Percentiles rank a stretch among this genome's conserved stretches.
These are phyloP conservation scores for Zalaria obscura DNA, from an alignment of 2,329 filamentous ascomycete genomes.

Conservation along the genomic window DNA sequence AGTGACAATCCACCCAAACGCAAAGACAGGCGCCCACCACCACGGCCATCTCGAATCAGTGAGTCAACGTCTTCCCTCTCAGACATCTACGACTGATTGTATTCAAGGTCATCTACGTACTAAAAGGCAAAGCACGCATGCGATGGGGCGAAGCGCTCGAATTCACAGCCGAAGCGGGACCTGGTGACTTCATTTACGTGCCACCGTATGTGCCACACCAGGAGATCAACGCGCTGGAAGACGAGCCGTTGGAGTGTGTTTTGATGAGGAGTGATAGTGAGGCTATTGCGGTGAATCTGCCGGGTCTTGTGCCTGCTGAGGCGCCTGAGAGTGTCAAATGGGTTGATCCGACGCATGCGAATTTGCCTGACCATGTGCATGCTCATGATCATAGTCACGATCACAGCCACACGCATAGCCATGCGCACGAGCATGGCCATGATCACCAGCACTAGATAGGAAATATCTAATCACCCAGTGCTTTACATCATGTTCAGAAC, in stretches of 20 bases:
- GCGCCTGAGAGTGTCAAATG: conserved; percentile 28
- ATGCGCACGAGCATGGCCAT: too few relatives aligned
- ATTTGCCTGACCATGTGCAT: not conserved
- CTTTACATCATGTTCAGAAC: too few relatives aligned
- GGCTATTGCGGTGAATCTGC: conserved; percentile 29
- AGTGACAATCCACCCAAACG: conserved; percentile 28
- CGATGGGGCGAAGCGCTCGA: conserved; percentile 30
- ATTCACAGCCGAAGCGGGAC: conserved; percentile 30
- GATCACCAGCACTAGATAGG: too few relatives aligned
- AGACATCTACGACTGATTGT: too few relatives aligned
- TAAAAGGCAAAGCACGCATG: conserved; percentile 31
- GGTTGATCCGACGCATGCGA: conserved; percentile 29
- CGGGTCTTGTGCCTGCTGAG: conserved; percentile 28
- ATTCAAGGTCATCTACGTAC: conserved; percentile 26
- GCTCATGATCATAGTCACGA: too few relatives aligned
- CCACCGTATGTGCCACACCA: conserved; percentile 32
- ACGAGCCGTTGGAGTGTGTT: conserved; percentile 29
- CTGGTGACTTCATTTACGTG: conserved; percentile 33
- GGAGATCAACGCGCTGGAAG: conserved; percentile 29
- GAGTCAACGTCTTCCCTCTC: too few relatives aligned
- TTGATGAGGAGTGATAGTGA: conserved; percentile 28
- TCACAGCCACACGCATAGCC: too few relatives aligned
- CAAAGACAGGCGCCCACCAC: conserved; percentile 31
- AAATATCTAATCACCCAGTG: too few relatives aligned
- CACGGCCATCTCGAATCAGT: conserved; percentile 28